These are phyloP conservation scores for Halenospora varia DNA, from an alignment of 495 filamentous ascomycete genomes.

Conservation along the genomic window DNA sequence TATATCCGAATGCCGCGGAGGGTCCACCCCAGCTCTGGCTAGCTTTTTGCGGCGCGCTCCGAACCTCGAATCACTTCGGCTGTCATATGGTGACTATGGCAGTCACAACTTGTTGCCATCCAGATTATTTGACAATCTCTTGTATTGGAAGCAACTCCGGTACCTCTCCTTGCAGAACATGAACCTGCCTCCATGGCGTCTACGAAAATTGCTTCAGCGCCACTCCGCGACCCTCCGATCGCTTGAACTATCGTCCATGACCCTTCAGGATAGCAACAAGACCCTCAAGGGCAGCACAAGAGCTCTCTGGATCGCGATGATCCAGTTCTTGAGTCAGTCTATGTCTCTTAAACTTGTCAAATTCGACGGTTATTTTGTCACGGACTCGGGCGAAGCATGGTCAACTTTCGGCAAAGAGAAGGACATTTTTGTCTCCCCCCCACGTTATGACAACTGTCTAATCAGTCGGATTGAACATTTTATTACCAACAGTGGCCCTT, in stretches of 20 bases:
- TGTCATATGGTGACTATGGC: too few species aligned
- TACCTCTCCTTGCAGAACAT: background rate
- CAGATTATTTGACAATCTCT: background rate
- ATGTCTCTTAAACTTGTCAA: background rate
- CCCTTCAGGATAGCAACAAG: background rate
- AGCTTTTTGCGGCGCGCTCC: too few species aligned
- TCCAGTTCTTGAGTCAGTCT: background rate
- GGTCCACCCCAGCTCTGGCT: too few species aligned
- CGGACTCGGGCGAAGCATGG: background rate
- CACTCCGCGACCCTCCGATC: background rate
- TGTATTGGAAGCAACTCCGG: background rate
- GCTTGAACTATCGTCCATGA: background rate
- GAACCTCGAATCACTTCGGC: too few species aligned
- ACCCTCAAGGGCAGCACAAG: background rate
- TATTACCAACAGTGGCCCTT: background rate
- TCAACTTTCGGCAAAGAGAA: background rate
- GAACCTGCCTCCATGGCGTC: background rate
- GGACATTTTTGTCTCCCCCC: background rate
- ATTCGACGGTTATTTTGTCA: background rate
- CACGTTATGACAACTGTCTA: background rate
- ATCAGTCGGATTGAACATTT: background rate
- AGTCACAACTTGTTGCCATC: background rate
- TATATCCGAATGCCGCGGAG: too few species aligned
- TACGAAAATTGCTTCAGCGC: background rate
- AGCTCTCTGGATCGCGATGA: background rate